Evolutionary conservation across 148 eudicot species (phyloP), one percentile per base, ranked within the genome.

Genomic region (Beta vulgaris): DNA sequence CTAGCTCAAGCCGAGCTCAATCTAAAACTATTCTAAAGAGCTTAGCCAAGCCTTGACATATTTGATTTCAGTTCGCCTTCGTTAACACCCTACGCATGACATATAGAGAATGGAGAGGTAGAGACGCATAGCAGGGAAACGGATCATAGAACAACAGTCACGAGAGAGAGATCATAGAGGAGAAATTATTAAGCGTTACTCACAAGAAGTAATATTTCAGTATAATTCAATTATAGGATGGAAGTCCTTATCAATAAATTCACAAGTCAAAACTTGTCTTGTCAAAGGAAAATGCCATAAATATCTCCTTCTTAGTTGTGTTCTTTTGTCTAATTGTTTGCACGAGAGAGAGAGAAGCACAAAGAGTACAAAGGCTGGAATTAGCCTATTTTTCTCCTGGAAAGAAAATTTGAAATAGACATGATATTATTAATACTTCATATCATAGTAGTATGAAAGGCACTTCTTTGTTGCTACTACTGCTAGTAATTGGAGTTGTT

Each of bases 401-500:
- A 2, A 12, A 54, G 28, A 60, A 58, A 16, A 63, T 26, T 39
- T 28, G 60, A 29, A 44, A 49, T 26, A 36, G 71, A 65, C 54
- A 70, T 53, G 21, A 21, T 51, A 55, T 63, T 25, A 65, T 31
- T 51, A 51, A n/a, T n/a, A n/a, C n/a, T n/a, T n/a, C n/a, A 18
- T 5, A 46, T 8, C 14, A 18, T 6, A 46, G 15, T 46, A 18
- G 3, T 32, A 49, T 68, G 73, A 68, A 73, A 58, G 77, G 77
- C 77, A 67, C 23, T 46, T 44, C 10, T 68, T 58, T 73, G 78
- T 69, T 69, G 66, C 76, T 54, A 75, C 82, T 75, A 75, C 82
- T 75, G 79, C 75, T 80, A 62, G 79, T 80, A 75, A 80, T 80
- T 75, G 79, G 83, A 75, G 76, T 75, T 75, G 79, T 71, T 74